Conservation (phyloP, 1,139 yeast species). For the Zygoascus hellenicus region DNA sequence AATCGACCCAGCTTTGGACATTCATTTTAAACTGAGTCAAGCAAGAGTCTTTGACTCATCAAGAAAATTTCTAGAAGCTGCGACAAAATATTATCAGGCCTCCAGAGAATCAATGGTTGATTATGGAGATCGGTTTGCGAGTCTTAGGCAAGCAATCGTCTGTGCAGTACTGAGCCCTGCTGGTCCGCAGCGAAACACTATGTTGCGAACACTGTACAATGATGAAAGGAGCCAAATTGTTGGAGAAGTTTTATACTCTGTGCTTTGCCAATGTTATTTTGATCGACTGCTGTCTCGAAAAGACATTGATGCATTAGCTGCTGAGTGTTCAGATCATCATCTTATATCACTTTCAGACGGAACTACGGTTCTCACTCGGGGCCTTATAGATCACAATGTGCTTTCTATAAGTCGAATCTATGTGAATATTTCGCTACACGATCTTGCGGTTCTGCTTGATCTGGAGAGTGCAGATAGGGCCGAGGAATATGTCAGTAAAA, state of each 20-base stretch:
- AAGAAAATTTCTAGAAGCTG: slow-evolving; percentile 32
- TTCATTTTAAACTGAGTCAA: slow-evolving; percentile 32
- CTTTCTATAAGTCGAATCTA: slow-evolving; percentile 33
- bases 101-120: slow-evolving; percentile 26
- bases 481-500: slow-evolving; percentile 32
- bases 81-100: slow-evolving; percentile 31
- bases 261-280: slow-evolving; percentile 30
- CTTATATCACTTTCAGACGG: slow-evolving; percentile 28
- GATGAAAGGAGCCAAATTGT: slow-evolving; percentile 30
- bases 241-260: slow-evolving; percentile 19
- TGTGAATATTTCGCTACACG: slow-evolving; percentile 28
- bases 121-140: slow-evolving; percentile 28
- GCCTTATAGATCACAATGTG: slow-evolving; percentile 35
- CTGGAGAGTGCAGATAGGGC: slow-evolving; percentile 26
- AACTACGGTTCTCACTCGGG: slow-evolving; percentile 30
- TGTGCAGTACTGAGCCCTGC: slow-evolving; percentile 35
- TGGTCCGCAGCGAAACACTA: slow-evolving; percentile 33
- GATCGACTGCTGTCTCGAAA: slow-evolving; percentile 28
- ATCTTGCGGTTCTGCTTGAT: slow-evolving; percentile 29
- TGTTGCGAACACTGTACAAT: slow-evolving; percentile 28
- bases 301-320: slow-evolving; percentile 27
- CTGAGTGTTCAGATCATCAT: slow-evolving; percentile 28
- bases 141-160: slow-evolving; percentile 32
- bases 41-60: slow-evolving; percentile 33
- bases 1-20: slow-evolving; percentile 19